Evolutionary conservation across 1,284 basidiomycete genomes (phyloP).

Genomic region (Phylloporus gajari): DNA sequence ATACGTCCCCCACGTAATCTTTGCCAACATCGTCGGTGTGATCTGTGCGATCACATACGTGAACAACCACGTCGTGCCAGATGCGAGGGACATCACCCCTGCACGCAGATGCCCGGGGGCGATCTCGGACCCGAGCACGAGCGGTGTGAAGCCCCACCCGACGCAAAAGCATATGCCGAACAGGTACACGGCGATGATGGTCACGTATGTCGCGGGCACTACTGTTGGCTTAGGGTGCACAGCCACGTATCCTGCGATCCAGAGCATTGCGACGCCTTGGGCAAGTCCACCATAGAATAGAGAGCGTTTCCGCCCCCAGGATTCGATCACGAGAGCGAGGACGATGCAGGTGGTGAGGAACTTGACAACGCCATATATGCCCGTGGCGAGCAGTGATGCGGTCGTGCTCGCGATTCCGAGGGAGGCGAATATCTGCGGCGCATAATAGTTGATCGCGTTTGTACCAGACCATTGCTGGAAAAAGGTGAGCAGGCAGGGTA

Average conservation of each 20-base stretch:
- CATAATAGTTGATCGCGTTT: slow-evolving; percentile 69
- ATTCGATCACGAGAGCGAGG: slow-evolving; percentile 57
- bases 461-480: slow-evolving; percentile 71
- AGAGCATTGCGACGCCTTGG: slow-evolving; percentile 58
- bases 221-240: slow-evolving; percentile 46
- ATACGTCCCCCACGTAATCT: slow-evolving; percentile 61
- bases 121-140: slow-evolving; percentile 58
- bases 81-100: slow-evolving; percentile 53
- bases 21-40: slow-evolving; percentile 60
- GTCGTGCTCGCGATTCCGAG: slow-evolving; percentile 65
- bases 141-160: slow-evolving; percentile 55
- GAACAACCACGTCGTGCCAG: slow-evolving; percentile 56
- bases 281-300: slow-evolving; percentile 57
- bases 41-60: slow-evolving; percentile 60
- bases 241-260: slow-evolving; percentile 57
- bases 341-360: slow-evolving; percentile 55
- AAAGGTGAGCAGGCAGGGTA: slow-evolving; percentile 64
- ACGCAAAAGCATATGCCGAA: slow-evolving; percentile 58
- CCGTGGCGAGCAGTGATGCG: slow-evolving; percentile 66
- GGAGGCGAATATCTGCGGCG: slow-evolving; percentile 59
- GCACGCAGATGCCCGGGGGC: slow-evolving; percentile 59
- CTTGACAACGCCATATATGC: slow-evolving; percentile 71
- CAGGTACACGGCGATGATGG: slow-evolving; percentile 60
- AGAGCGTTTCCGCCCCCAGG: slow-evolving; percentile 57
- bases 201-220: slow-evolving; percentile 56